Percentiles rank a stretch among this genome's conserved stretches.
These are phyloP conservation scores for Kodamaea fukazawae DNA, from an alignment of 805 yeast species.

Conservation along the genomic window DNA sequence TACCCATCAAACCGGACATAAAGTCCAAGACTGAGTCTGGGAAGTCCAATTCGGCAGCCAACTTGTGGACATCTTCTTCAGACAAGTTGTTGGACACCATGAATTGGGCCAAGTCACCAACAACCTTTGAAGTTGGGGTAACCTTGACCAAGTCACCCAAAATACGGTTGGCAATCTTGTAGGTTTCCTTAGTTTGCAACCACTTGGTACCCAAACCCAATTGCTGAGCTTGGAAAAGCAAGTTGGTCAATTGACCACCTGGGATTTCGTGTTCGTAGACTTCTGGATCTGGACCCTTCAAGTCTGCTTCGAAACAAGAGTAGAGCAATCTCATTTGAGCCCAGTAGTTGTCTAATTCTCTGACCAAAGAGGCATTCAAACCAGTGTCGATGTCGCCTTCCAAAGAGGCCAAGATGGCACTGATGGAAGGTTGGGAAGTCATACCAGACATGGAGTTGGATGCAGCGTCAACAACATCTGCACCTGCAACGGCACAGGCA, in stretches of 20 bases:
- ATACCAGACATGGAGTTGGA: conserved; percentile 96
- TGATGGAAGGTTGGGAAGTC: conserved; percentile 96
- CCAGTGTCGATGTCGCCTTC: conserved; percentile 84
- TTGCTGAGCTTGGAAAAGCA: conserved; percentile 98
- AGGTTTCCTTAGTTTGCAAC: conserved; percentile 93
- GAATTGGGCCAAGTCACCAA: conserved; percentile 99
- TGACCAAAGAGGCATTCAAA: conserved; percentile 60
- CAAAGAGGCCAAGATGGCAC: conserved; percentile 87
- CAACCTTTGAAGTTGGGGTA: conserved; percentile 99
- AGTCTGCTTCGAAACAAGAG: conserved; percentile 96
- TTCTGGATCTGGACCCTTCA: conserved; percentile 99
- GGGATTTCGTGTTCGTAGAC: conserved; percentile 98
- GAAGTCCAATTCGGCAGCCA: conserved; percentile 92
- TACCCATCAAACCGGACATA: conserved; percentile 99
- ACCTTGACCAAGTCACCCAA: conserved; percentile 98
- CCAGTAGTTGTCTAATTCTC: conserved; percentile 94
- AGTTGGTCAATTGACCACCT: conserved; percentile 98
- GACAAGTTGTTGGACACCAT: conserved; percentile 94
- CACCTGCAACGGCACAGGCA: conserved; percentile 93
- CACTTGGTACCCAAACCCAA: conserved; percentile 96
- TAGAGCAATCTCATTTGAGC: conserved; percentile 96
- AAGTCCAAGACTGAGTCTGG: conserved; percentile 98
- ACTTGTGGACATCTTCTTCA: conserved; percentile 78
- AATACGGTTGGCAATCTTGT: conserved; percentile 83
- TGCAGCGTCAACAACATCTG: conserved; percentile 97